Evolutionary conservation across 2,329 filamentous ascomycete species (phyloP), one percentile per base, ranked within the genome.

Genomic region (Colletotrichum sp.): DNA sequence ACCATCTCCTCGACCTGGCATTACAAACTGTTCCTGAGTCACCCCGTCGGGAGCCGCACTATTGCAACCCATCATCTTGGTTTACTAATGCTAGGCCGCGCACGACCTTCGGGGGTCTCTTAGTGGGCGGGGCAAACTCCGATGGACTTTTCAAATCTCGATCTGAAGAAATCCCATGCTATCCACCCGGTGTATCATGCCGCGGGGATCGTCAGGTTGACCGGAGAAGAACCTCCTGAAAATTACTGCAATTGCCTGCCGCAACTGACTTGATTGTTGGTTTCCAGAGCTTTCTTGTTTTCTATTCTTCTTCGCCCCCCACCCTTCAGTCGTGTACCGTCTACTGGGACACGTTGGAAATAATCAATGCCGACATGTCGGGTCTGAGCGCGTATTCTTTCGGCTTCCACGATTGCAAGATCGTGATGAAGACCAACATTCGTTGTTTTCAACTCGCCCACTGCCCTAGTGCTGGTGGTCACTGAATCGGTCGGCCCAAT

Each of bases 141-240:
- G 62, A 75, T 71, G 72, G 71, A 55, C 62, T 71, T 75, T 75
- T 62, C 24, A 52, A 16, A 66, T 71, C 52, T 75, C 52, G 68
- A 71, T 67, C 72, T 67, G 16, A 26, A n/a, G 9, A 60, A 75
- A 52, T 71, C 52, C 71, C 65, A 69, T 73, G 3, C 63, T 24
- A 21, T 26, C 36, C 34, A 24, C 32, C 24, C 13, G 13, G 24
- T 26, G 44, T 34, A 24, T 28, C 9, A 32, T 13, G n/a, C n/a
- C 5, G 6, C 44, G n/a, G n/a, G 24, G 12, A 8, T 44, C 49
- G 10, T n/a, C 49, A 32, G 9, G 7, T 64, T 21, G 30, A 15
- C 28, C 72, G 60, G 68, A 75, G 30, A 3, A 62, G 65, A 71
- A 8, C 16, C 67, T 71, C 60, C 34, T 62, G 8, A 15, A 28